phyloP scores from a whole-genome alignment of 306 rosid species.

The Pterocarpus macrocarpus region DNA sequence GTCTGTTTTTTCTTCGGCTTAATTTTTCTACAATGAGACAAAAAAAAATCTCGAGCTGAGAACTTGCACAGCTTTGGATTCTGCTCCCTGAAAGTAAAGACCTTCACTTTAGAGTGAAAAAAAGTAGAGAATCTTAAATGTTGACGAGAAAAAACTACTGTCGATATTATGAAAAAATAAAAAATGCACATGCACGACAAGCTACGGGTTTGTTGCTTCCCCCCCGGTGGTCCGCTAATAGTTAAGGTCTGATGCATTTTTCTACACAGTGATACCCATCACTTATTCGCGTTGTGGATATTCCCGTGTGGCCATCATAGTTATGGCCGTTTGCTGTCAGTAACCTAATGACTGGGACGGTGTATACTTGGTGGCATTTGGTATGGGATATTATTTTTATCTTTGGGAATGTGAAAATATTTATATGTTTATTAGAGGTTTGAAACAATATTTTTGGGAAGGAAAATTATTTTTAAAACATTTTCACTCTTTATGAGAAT shows the following conservation, averaged over 20 bases:
- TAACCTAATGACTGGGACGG: no score
- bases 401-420: no score
- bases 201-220: not conserved
- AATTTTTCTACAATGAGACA: no score
- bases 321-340: no score
- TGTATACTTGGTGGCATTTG: no score
- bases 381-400: no score
- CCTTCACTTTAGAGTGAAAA: not conserved
- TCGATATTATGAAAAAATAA: not conserved
- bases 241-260: not conserved
- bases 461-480: no score
- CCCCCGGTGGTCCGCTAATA: not conserved
- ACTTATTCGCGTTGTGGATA: not conserved
- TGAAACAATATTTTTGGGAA: no score
- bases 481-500: no score
- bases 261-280: not conserved
- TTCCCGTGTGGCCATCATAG: not conserved
- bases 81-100: not conserved
- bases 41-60: no score
- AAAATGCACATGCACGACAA: not conserved
- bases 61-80: not conserved
- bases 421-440: no score
- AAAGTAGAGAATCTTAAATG: not conserved
- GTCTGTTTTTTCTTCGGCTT: no score
- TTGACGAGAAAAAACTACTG: not conserved